Percentiles rank a stretch among this genome's conserved stretches.
These are phyloP conservation scores for Didymella glomerata DNA, from an alignment of 2,329 filamentous ascomycete genomes.

Conservation along the genomic window DNA sequence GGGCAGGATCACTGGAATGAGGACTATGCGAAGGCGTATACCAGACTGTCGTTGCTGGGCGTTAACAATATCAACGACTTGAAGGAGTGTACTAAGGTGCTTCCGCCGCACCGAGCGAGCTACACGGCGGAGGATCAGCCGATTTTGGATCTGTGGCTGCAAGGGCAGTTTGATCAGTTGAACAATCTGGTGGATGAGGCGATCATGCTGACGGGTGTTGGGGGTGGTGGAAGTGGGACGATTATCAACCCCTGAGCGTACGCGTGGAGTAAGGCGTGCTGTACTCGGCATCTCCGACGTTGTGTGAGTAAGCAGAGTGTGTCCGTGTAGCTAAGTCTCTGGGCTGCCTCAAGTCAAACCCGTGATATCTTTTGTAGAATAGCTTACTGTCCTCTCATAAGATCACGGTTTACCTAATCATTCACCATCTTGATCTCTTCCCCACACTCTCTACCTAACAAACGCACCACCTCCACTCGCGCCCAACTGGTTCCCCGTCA, in stretches of 20 bases:
- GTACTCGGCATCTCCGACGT: too few species aligned
- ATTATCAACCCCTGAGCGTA: background rate
- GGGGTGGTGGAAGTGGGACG: slow-evolving; percentile 13
- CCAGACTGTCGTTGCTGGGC: slow-evolving; percentile 61
- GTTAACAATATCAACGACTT: slow-evolving; percentile 63
- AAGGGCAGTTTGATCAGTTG: slow-evolving; percentile 45
- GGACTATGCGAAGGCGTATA: slow-evolving; percentile 30
- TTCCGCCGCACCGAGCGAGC: slow-evolving; percentile 41
- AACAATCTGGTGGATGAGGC: slow-evolving; percentile 47
- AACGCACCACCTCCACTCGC: slow-evolving; percentile 70
- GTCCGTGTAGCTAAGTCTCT: too few species aligned
- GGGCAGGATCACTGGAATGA: slow-evolving; percentile 42
- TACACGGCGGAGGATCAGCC: slow-evolving; percentile 27
- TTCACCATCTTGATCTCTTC: too few species aligned
- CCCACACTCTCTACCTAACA: background rate
- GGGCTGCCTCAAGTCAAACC: too few species aligned
- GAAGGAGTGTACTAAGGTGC: slow-evolving; percentile 61
- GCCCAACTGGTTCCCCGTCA: slow-evolving; percentile 77
- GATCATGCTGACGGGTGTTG: slow-evolving; percentile 44
- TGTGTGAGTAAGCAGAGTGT: too few species aligned
- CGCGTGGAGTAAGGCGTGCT: background rate
- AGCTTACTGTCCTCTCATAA: too few species aligned
- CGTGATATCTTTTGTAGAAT: too few species aligned
- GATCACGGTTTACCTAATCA: too few species aligned
- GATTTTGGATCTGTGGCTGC: slow-evolving; percentile 41